phyloP scores from a whole-genome alignment of 1,284 basidiomycete genomes.

The Cerrena zonata region DNA sequence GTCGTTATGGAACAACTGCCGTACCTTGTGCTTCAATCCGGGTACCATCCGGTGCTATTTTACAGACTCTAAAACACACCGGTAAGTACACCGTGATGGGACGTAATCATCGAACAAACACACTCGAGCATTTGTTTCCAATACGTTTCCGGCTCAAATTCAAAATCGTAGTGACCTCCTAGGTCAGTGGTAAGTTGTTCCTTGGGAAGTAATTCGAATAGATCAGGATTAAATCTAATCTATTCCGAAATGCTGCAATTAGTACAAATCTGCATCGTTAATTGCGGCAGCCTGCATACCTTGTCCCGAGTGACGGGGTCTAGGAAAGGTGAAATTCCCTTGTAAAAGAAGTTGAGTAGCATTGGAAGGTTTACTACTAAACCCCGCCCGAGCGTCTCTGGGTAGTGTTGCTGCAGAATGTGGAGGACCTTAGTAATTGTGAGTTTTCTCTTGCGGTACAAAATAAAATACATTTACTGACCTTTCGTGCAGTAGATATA shows the following conservation, averaged over 20 bases:
- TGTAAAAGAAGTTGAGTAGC: slow-evolving; percentile 81
- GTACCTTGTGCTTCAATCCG: slow-evolving; percentile 21
- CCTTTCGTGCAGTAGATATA: slow-evolving; percentile 71
- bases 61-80: slow-evolving; percentile 42
- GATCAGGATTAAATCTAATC: slow-evolving; percentile 85
- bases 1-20: background rate
- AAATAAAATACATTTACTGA: slow-evolving; percentile 14
- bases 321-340: slow-evolving; percentile 80
- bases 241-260: no score
- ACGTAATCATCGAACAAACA: slow-evolving; percentile 23
- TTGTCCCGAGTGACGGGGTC: slow-evolving; percentile 89
- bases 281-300: slow-evolving; percentile 38
- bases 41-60: slow-evolving; percentile 57
- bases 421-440: slow-evolving; percentile 48
- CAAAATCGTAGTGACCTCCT: slow-evolving; percentile 72
- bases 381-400: slow-evolving; percentile 82
- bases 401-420: slow-evolving; percentile 88
- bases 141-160: slow-evolving; percentile 73
- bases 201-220: slow-evolving; percentile 68
- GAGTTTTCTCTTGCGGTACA: background rate
- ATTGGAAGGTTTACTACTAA: slow-evolving; percentile 79
- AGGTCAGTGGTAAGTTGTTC: slow-evolving; percentile 80
- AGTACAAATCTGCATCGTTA: background rate
- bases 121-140: slow-evolving; percentile 74
- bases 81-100: no score